A percentile compares a stretch with the other conserved stretches of the same genome.
Conservation (phyloP, 2,329 filamentous ascomycete species). For the Arthroderma sp. region DNA sequence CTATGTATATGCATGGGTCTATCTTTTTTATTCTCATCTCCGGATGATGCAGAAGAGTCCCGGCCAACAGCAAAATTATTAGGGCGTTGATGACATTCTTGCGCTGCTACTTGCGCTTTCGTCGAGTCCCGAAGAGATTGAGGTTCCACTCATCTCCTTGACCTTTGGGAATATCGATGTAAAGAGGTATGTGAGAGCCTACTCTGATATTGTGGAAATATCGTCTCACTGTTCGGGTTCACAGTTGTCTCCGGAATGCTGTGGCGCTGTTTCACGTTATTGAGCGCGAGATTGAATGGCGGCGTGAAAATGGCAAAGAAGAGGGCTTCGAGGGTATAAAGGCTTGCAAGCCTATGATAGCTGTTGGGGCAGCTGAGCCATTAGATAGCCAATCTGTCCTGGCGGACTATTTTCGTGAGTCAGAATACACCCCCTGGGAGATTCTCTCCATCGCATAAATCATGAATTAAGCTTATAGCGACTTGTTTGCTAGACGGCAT, state of each 20-base stretch:
- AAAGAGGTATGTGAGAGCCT: constrained; percentile 45
- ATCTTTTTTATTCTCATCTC: too few relatives aligned
- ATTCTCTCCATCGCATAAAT: not conserved
- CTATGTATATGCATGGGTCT: not conserved
- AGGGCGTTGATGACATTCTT: constrained; percentile 80
- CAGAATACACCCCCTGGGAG: not conserved
- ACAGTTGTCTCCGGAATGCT: constrained; percentile 72
- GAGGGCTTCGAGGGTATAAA: constrained; percentile 62
- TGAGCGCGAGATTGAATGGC: constrained; percentile 78
- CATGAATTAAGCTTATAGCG: not conserved
- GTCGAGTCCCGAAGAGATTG: constrained; percentile 67
- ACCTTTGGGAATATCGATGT: constrained; percentile 92
- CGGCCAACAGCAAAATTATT: not conserved
- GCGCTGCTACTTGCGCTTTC: constrained; percentile 79
- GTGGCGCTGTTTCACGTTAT: constrained; percentile 85
- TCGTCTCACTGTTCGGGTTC: not conserved
- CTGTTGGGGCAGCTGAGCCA: constrained; percentile 74
- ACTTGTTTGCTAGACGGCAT: constrained; percentile 44
- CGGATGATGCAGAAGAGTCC: too few relatives aligned
- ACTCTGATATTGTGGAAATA: not conserved
- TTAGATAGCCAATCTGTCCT: constrained; percentile 69
- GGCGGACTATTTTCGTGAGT: constrained; percentile 77
- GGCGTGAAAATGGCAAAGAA: constrained; percentile 51
- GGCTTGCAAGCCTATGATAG: constrained; percentile 65
- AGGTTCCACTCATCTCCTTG: constrained; percentile 72